Conservation (phyloP, 768 basidiomycete genomes). For the Termitomyces sp. region DNA sequence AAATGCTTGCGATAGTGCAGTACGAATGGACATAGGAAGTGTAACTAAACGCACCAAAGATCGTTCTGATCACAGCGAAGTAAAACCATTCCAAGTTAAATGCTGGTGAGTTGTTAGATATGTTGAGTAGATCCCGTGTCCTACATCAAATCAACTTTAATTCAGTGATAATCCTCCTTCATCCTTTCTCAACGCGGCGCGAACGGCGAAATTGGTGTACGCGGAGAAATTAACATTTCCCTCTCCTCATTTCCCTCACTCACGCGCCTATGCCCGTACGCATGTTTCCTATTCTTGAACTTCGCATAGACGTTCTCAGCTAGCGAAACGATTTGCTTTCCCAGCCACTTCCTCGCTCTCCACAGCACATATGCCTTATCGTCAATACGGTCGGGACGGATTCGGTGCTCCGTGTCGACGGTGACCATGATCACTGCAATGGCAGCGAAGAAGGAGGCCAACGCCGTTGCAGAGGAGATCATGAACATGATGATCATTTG, state of each 20-base stretch:
- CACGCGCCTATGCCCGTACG: neutral
- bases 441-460: slow-evolving; percentile 66
- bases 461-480: slow-evolving; percentile 74
- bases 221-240: neutral
- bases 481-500: slow-evolving; percentile 97
- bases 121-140: neutral
- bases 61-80: neutral
- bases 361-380: slow-evolving; percentile 24
- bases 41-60: neutral
- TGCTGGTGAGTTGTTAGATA: neutral
- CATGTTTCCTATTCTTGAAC: neutral
- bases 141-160: neutral
- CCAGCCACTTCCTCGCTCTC: slow-evolving; percentile 17
- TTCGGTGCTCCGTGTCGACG: slow-evolving; percentile 65
- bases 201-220: neutral
- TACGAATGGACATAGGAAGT: neutral
- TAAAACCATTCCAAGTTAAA: neutral
- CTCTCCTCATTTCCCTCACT: neutral
- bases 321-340: slow-evolving; percentile 1
- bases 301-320: neutral
- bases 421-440: slow-evolving; percentile 56
- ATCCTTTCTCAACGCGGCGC: neutral
- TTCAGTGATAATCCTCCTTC: neutral
- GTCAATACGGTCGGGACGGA: slow-evolving; percentile 63
- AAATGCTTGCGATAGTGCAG: neutral